Evolutionary conservation across 2,329 filamentous ascomycete genomes (phyloP).

Genomic region (Sordariomycetes sp.): DNA sequence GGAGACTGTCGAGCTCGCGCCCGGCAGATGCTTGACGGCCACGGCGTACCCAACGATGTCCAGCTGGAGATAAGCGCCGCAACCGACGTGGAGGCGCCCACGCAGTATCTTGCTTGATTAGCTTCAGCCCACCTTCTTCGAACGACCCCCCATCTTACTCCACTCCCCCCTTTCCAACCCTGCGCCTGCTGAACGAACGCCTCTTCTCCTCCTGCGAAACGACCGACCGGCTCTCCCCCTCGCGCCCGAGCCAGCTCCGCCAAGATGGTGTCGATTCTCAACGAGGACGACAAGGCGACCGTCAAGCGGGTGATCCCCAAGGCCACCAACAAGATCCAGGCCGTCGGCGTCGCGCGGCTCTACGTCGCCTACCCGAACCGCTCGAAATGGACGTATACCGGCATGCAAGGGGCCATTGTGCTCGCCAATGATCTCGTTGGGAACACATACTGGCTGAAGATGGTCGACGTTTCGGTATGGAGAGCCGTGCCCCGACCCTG

Average conservation of each 20-base stretch:
- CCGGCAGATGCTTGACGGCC: background rate
- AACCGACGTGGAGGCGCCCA: background rate
- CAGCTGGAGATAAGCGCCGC: background rate
- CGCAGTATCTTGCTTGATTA: background rate
- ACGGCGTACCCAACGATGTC: background rate
- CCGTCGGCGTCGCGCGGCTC: conserved; percentile 83
- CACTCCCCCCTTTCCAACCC: background rate
- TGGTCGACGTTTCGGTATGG: conserved; percentile 89
- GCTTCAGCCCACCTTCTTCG: background rate
- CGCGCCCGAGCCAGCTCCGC: background rate
- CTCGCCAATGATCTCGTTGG: conserved; percentile 90
- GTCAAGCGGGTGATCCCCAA: conserved; percentile 93
- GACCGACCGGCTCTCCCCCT: background rate
- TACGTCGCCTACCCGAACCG: conserved; percentile 86
- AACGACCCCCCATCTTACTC: background rate
- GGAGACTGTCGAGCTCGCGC: background rate
- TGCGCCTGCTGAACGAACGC: background rate
- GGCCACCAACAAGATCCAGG: conserved; percentile 92
- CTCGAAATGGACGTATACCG: conserved; percentile 86
- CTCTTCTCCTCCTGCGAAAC: background rate
- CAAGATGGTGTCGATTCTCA: conserved; percentile 59
- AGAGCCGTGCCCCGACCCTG: conserved; percentile 11
- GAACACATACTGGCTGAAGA: conserved; percentile 93
- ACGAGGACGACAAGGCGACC: conserved; percentile 89
- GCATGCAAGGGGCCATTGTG: conserved; percentile 82